Base-by-base conservation (phyloP, 768 basidiomycete species). In the Lyophyllum shimeji region DNA sequence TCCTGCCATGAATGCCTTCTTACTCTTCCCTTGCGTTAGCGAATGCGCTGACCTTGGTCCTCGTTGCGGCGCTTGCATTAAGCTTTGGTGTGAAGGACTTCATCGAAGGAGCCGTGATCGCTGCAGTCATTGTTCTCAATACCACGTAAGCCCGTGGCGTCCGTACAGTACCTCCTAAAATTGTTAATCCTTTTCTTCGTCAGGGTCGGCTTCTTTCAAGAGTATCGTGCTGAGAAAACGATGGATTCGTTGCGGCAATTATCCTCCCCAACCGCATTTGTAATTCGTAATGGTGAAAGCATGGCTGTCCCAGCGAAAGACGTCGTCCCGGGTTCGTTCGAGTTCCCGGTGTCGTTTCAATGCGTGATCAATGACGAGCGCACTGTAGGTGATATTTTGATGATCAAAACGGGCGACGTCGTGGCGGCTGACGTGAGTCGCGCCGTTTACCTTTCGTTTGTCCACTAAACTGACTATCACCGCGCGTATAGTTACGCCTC, bases 31-130 rank as follows among this genome's bases (percentile, higher is more conserved):
- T 20, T 29, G 31, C 31, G 47, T 18, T 45, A 74, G 76, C 77
- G 20, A 79, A 80, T 60, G 78, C 77, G 1, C 65, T 79, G 50
- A 73, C 69, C 29, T 51, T 73, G 1, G 71, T 73, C 7, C 60
- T 75, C 11, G 47, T 73, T 12, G 72, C 69, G 9, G 75, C 76
- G 5, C 70, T 84, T 65, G 78, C 77, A 3, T 71, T 84, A 8
- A 82, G 80, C 7, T 81, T 84, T 59, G 82, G 78, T 54, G 80
- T 82, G 24, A 67, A 78, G 61, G 79, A 80, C 49, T 85, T 74
- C 64, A 76, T 83, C 52, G 77, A 79, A 64, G 80, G 78, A 6
- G 80, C 76, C 29, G 78, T 81, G 9, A 77, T 81, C 46, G 75
- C 74, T n/a, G 75, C 72, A 25, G 73, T 79, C 40, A 72, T 77